phyloP scores from a whole-genome alignment of 164 flowering plant genomes.

The Magnolia changhungtana region DNA sequence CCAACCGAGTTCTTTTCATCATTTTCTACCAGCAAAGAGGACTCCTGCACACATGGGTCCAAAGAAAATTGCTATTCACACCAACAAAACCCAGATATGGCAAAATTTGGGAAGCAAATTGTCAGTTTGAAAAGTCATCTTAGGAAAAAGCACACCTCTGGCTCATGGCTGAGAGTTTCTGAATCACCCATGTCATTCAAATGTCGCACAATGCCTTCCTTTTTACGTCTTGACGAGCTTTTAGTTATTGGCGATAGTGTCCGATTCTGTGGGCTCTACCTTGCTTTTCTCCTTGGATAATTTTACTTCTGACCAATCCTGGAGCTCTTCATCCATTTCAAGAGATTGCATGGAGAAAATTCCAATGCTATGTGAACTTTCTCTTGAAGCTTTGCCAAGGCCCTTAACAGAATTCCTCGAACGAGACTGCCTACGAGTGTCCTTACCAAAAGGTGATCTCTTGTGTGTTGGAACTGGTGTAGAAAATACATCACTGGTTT shows the following conservation, averaged over 20 bases:
- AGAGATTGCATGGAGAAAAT: slow-evolving; percentile 15
- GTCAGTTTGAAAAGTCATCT: not conserved
- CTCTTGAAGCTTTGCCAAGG: slow-evolving; percentile 22
- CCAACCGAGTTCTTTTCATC: slow-evolving; percentile 16
- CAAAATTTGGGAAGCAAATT: not conserved
- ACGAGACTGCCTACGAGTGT: slow-evolving; percentile 32
- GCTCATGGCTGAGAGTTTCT: slow-evolving; percentile 27
- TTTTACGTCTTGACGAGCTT: slow-evolving; percentile 38
- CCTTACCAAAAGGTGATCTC: slow-evolving; percentile 42
- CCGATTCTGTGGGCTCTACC: slow-evolving; percentile 31
- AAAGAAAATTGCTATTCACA: slow-evolving; percentile 2
- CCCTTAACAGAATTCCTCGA: slow-evolving; percentile 28
- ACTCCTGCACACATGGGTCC: slow-evolving; percentile 27
- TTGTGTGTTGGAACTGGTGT: slow-evolving; percentile 53
- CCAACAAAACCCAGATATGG: not conserved
- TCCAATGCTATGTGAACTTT: slow-evolving; percentile 9
- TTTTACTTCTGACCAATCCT: slow-evolving; percentile 25
- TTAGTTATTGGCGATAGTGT: slow-evolving; percentile 27
- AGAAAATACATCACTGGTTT: slow-evolving; percentile 28
- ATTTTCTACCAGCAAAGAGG: slow-evolving; percentile 21
- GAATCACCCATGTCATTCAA: slow-evolving; percentile 23
- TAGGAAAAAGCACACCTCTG: slow-evolving; percentile 32
- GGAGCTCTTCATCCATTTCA: slow-evolving; percentile 28
- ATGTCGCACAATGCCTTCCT: slow-evolving; percentile 24
- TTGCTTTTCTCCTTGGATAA: not conserved